Conservation (phyloP, 2,329 filamentous ascomycete genomes). For the Didymella pomorum region DNA sequence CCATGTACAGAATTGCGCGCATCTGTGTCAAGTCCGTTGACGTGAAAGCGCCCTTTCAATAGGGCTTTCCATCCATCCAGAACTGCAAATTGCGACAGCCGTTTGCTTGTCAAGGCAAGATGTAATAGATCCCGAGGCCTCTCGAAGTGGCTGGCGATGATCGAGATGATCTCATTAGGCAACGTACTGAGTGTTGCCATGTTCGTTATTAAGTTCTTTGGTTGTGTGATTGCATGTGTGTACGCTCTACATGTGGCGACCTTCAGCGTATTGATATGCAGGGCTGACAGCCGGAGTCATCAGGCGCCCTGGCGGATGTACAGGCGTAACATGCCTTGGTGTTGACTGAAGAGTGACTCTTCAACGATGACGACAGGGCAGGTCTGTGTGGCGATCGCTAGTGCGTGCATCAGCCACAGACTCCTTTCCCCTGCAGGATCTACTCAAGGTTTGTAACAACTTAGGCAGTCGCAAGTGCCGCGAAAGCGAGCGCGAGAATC, state of each 20-base stretch:
- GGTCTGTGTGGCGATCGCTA: constrained; percentile 17
- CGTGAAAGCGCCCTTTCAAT: constrained; percentile 41
- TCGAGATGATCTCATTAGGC: constrained; percentile 46
- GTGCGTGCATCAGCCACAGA: constrained; percentile 21
- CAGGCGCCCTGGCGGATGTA: constrained; percentile 4
- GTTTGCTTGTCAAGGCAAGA: constrained; percentile 35
- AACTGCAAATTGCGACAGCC: constrained; percentile 36
- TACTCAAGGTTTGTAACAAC: constrained; percentile 8
- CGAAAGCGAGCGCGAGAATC: background rate
- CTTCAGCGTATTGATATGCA: background rate
- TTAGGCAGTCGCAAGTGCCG: background rate
- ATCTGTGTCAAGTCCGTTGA: constrained; percentile 36
- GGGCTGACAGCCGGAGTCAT: constrained; percentile 14
- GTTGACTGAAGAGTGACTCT: constrained; percentile 24
- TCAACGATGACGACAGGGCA: constrained; percentile 32
- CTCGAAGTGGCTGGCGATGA: constrained; percentile 42
- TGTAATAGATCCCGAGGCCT: constrained; percentile 37
- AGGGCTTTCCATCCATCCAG: constrained; percentile 48
- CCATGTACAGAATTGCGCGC: constrained; percentile 57
- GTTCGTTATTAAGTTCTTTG: background rate
- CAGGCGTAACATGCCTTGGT: background rate
- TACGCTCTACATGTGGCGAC: background rate
- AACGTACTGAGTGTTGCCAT: constrained; percentile 39
- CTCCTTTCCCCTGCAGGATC: constrained; percentile 15
- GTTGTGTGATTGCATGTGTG: background rate